These are phyloP conservation scores for Calocybe indica DNA, from an alignment of 768 basidiomycete genomes.

Conservation along the genomic window DNA sequence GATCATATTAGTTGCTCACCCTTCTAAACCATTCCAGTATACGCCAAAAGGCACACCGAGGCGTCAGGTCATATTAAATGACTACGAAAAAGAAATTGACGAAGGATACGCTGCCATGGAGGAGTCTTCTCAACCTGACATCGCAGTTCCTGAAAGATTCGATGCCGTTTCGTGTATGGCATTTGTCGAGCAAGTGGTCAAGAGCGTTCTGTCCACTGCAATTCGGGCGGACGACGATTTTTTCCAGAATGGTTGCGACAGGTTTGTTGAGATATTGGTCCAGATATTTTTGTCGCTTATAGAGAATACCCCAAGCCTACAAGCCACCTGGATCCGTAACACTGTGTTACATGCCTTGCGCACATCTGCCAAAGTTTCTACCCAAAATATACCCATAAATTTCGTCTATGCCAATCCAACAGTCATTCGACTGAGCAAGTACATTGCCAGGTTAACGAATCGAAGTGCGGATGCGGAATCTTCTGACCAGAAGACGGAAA, in stretches of 20 bases:
- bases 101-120: slow-evolving; percentile 27
- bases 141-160: slow-evolving; percentile 20
- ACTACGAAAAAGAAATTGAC: slow-evolving; percentile 35
- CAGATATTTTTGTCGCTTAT: background rate
- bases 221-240: slow-evolving; percentile 25
- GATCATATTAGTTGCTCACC: slow-evolving; percentile 34
- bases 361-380: slow-evolving; percentile 13
- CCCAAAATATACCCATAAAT: slow-evolving; percentile 17
- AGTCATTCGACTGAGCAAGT: slow-evolving; percentile 14
- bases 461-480: background rate
- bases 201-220: slow-evolving; percentile 19
- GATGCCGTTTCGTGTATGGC: slow-evolving; percentile 11
- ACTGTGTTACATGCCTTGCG: slow-evolving; percentile 26
- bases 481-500: background rate
- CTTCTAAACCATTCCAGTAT: slow-evolving; percentile 27
- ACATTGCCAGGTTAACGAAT: slow-evolving; percentile 1
- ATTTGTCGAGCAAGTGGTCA: slow-evolving; percentile 27
- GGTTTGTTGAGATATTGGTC: slow-evolving; percentile 12
- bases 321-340: slow-evolving; percentile 35
- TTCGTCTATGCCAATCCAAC: slow-evolving; percentile 31
- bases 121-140: slow-evolving; percentile 20
- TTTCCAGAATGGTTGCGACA: slow-evolving; percentile 35
- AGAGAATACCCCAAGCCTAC: slow-evolving; percentile 20
- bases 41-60: slow-evolving; percentile 23
- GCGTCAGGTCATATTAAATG: slow-evolving; percentile 28